Base-by-base conservation (phyloP, 2,329 filamentous ascomycete species). In the Pestalotiopsis sp. region DNA sequence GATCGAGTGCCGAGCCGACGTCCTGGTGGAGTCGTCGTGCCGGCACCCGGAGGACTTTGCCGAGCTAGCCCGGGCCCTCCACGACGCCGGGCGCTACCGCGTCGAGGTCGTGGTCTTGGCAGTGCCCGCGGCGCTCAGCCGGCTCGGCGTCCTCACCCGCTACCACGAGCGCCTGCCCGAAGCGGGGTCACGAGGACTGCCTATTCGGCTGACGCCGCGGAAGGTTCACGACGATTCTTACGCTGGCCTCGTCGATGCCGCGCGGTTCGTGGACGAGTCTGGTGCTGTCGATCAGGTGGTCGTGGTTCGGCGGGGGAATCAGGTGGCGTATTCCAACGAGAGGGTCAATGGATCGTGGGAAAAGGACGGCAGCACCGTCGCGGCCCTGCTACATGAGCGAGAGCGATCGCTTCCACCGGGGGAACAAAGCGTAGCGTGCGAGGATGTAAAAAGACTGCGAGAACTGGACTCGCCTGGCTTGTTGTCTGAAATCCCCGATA, bases 211-310 rank as follows among this genome's bases (percentile, higher is more conserved):
- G 52, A 85, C 83, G 52, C 83, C 83, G 3, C 73, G 72, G 17
- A 74, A 69, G 67, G 79, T 85, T n/a, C 83, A 85, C 64, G 80
- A 84, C 64, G 82, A 82, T 67, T 82, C 82, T 30, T 84, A 81
- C 57, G 71, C 56, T 2, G 82, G 82, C 2, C 65, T 85, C 17
- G 66, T 77, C 14, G 70, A 74, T 6, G 80, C 78, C 3, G 81
- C 81, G 1, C 68, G 65, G 30, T 81, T 80, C 66, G 71, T 83
- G 20, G 82, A 83, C 61, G 70, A 65, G 30, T 70, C 69, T 11
- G 70, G 64, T 11, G 72, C 67, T 3, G 73, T 76, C 2, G 77
- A 82, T 30, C 74, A 78, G 68, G 78, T 83, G 1, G 69, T 83
- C 1, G 76, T 84, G 3, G 74, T 83, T 35, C 72, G 82, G 20